phyloP scores from a whole-genome alignment of 305 asterid genomes.

The Ilex paraguariensis region DNA sequence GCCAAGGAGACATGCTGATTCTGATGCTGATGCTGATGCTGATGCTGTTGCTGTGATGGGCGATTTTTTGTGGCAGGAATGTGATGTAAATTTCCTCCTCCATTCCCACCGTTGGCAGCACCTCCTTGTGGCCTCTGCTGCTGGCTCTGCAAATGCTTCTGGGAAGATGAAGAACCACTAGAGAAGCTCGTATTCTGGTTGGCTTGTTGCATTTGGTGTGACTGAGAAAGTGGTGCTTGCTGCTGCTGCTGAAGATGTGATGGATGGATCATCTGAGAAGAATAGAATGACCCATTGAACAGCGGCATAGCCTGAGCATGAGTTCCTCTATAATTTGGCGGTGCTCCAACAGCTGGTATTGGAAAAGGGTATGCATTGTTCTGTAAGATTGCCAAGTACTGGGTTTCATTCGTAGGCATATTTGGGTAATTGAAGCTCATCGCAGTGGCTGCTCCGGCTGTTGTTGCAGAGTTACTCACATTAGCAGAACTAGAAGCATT shows the following conservation, averaged over 20 bases:
- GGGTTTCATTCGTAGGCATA: slow-evolving; percentile 69
- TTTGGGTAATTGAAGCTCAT: slow-evolving; percentile 83
- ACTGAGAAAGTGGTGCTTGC: slow-evolving; percentile 35
- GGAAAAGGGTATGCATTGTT: slow-evolving; percentile 78
- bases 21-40: slow-evolving; percentile 28
- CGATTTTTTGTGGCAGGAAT: slow-evolving; percentile 41
- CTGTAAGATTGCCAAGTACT: slow-evolving; percentile 80
- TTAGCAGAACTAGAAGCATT: slow-evolving; percentile 33
- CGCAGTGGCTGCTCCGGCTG: slow-evolving; percentile 42
- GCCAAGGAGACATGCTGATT: slow-evolving; percentile 35
- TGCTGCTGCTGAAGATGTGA: slow-evolving; percentile 60
- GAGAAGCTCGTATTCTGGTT: slow-evolving; percentile 49
- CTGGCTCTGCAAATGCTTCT: slow-evolving; percentile 66
- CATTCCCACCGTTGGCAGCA: slow-evolving; percentile 30
- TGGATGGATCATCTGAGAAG: slow-evolving; percentile 83
- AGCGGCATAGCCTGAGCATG: slow-evolving; percentile 81
- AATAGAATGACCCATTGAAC: slow-evolving; percentile 81
- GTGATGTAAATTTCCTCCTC: slow-evolving; percentile 40
- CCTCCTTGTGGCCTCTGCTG: slow-evolving; percentile 49
- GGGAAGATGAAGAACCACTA: slow-evolving; percentile 62
- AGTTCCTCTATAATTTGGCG: slow-evolving; percentile 70
- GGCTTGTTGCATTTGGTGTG: slow-evolving; percentile 46
- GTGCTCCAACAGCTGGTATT: slow-evolving; percentile 45
- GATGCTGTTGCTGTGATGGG: slow-evolving; percentile 25
- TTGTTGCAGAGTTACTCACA: slow-evolving; percentile 26